Evolutionary conservation across 768 basidiomycete genomes (phyloP), one percentile per base, ranked within the genome.

Genomic region (Stropharia rugosoannulata): DNA sequence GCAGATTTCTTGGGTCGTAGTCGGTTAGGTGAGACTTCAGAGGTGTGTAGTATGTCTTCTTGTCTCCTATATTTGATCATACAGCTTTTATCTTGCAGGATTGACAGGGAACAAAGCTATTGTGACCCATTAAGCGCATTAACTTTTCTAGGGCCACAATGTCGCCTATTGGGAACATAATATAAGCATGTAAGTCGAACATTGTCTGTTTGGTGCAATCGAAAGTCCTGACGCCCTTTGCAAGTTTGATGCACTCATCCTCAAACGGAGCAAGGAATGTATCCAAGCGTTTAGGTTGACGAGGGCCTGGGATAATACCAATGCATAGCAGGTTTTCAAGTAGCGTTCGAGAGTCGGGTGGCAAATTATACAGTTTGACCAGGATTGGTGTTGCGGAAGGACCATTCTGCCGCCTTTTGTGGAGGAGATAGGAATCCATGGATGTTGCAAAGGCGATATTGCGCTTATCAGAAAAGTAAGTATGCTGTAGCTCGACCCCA

Each of bases 251-350:
- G n/a, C 67, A 57, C 55, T 80, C 77, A 4, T 76, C 59, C 4
- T 73, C 59, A 1, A 77, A 57, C 0, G 74, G 77, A 35, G 49
- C 57, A 0, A 73, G 63, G 49, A 79, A 80, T 0, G 76, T 76
- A 29, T 70, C 67, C 7, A 75, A 32, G 43, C 76, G 70, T 36
- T 71, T 68, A 0, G 78, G 72, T 27, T 68, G 67, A 10, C 65
- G 64, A 0, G 75, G 80, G 0, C 80, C 75, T 2, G 75, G 78
- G 35, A 81, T 74, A 37, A 78, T 62, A 2, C 75, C 72, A n/a
- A 79, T 44, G 42, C 68, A 70, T 1, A 79, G 36, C 12, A 77
- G 56, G 16, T 72, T 53, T 0, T 62, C 42, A 13, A 71, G 50
- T 25, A 71, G 73, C 25, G 64, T 69, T 3, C 67, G 68, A 6